Conservation (phyloP, 768 basidiomycete species). For the Hericium rajendrae region DNA sequence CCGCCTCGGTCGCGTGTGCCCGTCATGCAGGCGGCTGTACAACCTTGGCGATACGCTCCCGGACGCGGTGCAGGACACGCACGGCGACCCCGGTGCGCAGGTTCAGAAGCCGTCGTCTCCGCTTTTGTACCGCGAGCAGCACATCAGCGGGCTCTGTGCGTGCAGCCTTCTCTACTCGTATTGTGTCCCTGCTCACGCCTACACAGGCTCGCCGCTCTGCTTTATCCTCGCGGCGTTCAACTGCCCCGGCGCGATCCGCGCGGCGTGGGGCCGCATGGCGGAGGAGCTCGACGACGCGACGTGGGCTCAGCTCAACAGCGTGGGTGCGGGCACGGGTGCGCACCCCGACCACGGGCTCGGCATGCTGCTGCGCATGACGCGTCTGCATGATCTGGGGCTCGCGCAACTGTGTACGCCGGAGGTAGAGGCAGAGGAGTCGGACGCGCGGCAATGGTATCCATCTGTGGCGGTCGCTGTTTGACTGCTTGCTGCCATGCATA, state of each 20-base stretch:
- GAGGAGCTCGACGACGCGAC: conserved; percentile 60
- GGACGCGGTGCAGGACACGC: conserved; percentile 22
- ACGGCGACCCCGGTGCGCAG: conserved; percentile 10
- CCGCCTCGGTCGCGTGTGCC: conserved; percentile 59
- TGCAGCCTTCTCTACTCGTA: conserved; percentile 4
- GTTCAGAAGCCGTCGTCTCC: conserved; percentile 24
- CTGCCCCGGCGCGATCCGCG: conserved; percentile 52
- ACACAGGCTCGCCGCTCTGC: conserved; percentile 65
- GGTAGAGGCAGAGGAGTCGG: conserved; percentile 4
- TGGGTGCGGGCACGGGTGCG: conserved; percentile 21
- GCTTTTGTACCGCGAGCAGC: conserved; percentile 45
- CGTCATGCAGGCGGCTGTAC: conserved; percentile 68
- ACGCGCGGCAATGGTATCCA: too few species aligned
- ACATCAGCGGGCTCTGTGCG: conserved; percentile 72
- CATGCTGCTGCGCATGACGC: conserved; percentile 68
- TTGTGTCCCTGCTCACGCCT: background rate
- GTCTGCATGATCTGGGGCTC: conserved; percentile 63
- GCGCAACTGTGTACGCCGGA: conserved; percentile 42
- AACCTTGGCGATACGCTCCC: conserved; percentile 55
- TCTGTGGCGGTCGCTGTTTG: too few species aligned
- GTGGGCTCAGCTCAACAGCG: conserved; percentile 49
- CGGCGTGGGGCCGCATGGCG: conserved; percentile 58
- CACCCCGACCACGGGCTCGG: conserved; percentile 35
- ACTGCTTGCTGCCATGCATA: too few species aligned
- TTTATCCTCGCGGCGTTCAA: conserved; percentile 64